These are phyloP conservation scores for Phytophthora sojae DNA, from an alignment of 352 stramenopile genomes.

Conservation along the genomic window DNA sequence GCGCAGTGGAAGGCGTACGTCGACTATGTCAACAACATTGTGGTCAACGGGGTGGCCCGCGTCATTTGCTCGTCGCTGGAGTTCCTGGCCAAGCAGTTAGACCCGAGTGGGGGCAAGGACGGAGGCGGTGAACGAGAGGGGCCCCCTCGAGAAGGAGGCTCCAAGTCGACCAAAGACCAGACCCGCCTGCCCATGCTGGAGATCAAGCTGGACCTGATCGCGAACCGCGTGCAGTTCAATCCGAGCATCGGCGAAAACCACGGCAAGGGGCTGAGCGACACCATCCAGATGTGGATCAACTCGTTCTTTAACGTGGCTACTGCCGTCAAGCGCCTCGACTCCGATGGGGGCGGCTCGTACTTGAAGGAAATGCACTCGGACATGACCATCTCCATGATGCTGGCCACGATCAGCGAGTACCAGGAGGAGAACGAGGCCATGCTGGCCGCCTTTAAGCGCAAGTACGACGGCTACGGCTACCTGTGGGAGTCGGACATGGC, in stretches of 20 bases:
- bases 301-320: constrained; percentile 97
- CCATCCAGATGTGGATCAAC: constrained; percentile 97
- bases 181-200: constrained; percentile 94
- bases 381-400: constrained; percentile 94
- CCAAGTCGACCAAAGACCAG: constrained; percentile 52
- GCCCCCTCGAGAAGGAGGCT: constrained; percentile 40
- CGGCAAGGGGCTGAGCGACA: constrained; percentile 94
- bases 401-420: constrained; percentile 95
- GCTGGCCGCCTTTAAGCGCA: constrained; percentile 92
- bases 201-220: constrained; percentile 96
- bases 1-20: constrained; percentile 98
- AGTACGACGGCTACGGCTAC: constrained; percentile 96
- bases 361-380: constrained; percentile 98
- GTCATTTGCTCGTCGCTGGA: constrained; percentile 89
- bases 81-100: constrained; percentile 95
- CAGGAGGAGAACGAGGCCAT: constrained; percentile 94
- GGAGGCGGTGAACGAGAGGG: constrained; percentile 38
- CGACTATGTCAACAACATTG: constrained; percentile 98
- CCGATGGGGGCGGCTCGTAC: constrained; percentile 94
- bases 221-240: constrained; percentile 88
- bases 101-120: constrained; percentile 72
- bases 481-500: constrained; percentile 97
- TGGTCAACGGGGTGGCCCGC: constrained; percentile 94
- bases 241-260: constrained; percentile 90
- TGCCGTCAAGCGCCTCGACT: constrained; percentile 96